Evolutionary conservation across 805 yeast genomes (phyloP), one percentile per base, ranked within the genome.

Genomic region (Starmerella asiatica): DNA sequence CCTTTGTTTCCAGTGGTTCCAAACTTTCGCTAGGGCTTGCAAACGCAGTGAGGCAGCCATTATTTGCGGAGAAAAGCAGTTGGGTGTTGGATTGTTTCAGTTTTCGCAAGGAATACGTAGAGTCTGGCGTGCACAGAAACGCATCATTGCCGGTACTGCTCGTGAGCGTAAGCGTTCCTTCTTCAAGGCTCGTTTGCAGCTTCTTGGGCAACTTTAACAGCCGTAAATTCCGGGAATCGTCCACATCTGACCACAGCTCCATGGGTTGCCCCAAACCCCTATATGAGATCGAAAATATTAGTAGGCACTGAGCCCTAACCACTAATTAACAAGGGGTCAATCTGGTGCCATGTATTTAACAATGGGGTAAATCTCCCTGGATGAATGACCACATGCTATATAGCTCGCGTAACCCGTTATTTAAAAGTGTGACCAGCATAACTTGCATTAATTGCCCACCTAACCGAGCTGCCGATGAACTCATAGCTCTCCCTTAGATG

Each of bases 71-170:
- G 55, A 73, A 54, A 18, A 85, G 45, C 48, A 84, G 56, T n/a
- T 81, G 76, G 4, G 88, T 71, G 56, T 88, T 85, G 6, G 95
- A 80, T 57, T 88, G 96, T 54, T 83, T 82, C 24, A 48, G 38
- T 5, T 37, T 31, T 4, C 49, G 45, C 21, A 52, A 24, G 9
- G 34, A 8, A 26, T 45, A 48, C 6, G 55, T 51, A 11, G 41
- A 15, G 19, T 37, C 20, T 3, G 28, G 20, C 1, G 55, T 50
- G 39, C 55, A 51, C 11, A 48, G 42, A 11, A 17, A 32, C 3
- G 50, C 45, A 3, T 28, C 17, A 16, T 40, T 34, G 9, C 39
- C 40, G 9, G 27, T 32, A 3, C 28, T 28, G 29, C 53, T 40
- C 14, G 34, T 32, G 16, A 51, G 37, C 6, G 17, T 14, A 16